A percentile compares a stretch with the other conserved stretches of the same genome.
Evolutionary conservation across 768 basidiomycete species (phyloP).

Genomic region (Amanita subjunquillea): DNA sequence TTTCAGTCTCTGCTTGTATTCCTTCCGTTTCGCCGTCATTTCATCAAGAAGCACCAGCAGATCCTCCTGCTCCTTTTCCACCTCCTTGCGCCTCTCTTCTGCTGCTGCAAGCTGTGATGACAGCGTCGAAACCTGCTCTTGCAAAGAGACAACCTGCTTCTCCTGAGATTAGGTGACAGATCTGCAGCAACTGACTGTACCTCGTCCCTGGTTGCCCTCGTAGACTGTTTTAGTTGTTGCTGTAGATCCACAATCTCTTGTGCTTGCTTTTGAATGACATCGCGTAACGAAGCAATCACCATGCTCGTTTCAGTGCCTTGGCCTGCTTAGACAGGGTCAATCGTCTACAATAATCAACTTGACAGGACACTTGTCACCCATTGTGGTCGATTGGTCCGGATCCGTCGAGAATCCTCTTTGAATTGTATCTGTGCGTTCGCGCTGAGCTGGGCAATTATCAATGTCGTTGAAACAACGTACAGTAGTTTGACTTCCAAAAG

Average conservation of each 20-base stretch:
- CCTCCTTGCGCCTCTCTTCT: conserved; percentile 64
- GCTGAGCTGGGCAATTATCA: background rate
- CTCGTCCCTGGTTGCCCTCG: conserved; percentile 23
- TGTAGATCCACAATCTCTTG: conserved; percentile 67
- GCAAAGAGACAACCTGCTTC: conserved; percentile 24
- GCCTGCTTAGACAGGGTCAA: conserved; percentile 23
- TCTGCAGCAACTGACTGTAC: conserved; percentile 14
- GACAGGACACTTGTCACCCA: conserved; percentile 36
- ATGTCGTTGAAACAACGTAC: conserved; percentile 32
- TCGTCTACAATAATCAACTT: background rate
- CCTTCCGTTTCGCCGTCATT: conserved; percentile 72
- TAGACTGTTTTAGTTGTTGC: conserved; percentile 39
- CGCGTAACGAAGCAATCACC: conserved; percentile 75
- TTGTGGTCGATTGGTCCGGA: conserved; percentile 52
- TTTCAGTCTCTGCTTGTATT: conserved; percentile 72
- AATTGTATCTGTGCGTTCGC: conserved; percentile 45
- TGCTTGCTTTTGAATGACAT: conserved; percentile 75
- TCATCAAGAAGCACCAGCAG: conserved; percentile 90
- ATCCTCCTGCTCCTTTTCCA: conserved; percentile 96
- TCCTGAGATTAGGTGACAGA: background rate
- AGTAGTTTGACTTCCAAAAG: conserved; percentile 98
- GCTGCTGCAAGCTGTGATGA: conserved; percentile 37
- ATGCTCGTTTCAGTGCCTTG: conserved; percentile 70
- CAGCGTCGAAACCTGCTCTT: conserved; percentile 35
- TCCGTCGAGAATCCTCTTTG: conserved; percentile 65